A percentile compares a stretch with the other conserved stretches of the same genome.
phyloP scores from a whole-genome alignment of 257 asterid species.

The Petunia secreta region DNA sequence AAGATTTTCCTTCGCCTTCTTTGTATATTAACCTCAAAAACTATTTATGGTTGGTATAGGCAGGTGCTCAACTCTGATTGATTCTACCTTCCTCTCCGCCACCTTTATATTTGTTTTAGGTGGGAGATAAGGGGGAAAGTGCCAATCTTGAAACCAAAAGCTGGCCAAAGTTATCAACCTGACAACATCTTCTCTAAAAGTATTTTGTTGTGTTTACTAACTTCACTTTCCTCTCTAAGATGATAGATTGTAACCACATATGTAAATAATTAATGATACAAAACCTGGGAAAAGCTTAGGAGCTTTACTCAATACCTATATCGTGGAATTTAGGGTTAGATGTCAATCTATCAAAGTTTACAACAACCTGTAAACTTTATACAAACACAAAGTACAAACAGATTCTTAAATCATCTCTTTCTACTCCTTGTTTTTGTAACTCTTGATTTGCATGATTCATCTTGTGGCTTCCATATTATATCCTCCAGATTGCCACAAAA shows the following conservation, averaged over 20 bases:
- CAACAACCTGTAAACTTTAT: not conserved
- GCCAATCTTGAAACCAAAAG: not conserved
- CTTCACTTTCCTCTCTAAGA: not conserved
- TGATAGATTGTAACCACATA: not conserved
- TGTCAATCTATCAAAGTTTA: too few relatives aligned
- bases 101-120: too few relatives aligned
- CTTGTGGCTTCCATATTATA: slow-evolving; percentile 80
- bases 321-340: not conserved
- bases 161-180: slow-evolving; percentile 1
- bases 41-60: too few relatives aligned
- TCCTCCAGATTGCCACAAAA: slow-evolving; percentile 89
- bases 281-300: slow-evolving; percentile 16
- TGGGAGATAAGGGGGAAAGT: not conserved
- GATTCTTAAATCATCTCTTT: slow-evolving; percentile 45
- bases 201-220: not conserved
- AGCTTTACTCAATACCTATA: slow-evolving; percentile 1
- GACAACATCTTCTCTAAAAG: not conserved
- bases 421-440: slow-evolving; percentile 54
- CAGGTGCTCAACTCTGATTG: too few relatives aligned
- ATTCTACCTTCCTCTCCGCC: too few relatives aligned
- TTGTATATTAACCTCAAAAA: too few relatives aligned
- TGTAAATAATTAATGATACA: not conserved
- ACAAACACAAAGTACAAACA: slow-evolving; percentile 13
- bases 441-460: slow-evolving; percentile 64
- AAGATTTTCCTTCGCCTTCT: too few relatives aligned